Base-by-base conservation (phyloP, 106 monocot genomes). In the Dioscorea alata region DNA sequence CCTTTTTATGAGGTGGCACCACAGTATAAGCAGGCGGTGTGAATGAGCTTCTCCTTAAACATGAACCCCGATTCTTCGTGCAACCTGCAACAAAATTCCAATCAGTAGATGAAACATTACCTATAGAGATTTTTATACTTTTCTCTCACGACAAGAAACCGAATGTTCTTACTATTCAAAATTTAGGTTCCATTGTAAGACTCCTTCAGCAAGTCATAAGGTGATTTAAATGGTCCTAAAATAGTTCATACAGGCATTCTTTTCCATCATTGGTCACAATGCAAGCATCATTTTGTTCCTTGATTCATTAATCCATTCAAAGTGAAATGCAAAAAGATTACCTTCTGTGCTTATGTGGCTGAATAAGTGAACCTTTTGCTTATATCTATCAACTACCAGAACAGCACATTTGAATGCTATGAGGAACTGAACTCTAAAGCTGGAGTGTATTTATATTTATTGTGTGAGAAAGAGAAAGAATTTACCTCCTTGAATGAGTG, bases 401-500 rank as follows among this genome's bases (percentile, higher is more conserved):
- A 54, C 18, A 7, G 9, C 13, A n/a, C 54, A 54, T 18, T 54
- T 12, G 2, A 57, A 33, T n/a, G 4, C 13, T 23, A 70, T 42
- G 23, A 23, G 48, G 48, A 34, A 33, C 1, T 13, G 2, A 6
- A 23, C 1, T 14, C 13, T 13, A 16, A n/a, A 6, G 3, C 15
- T 23, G 1, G 48, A 2, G 20, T 2, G 48, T 2, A 48, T 33
- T 14, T 14, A 35, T 35, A 33, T 34, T 14, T 20, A 8, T 0
- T 33, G 4, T 64, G 14, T 33, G 23, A 64, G 13, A 62, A 12
- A 66, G 4, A n/a, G 17, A 14, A 23, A 17, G 5, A 48, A 65
- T 5, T 62, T 31, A 75, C 97, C 92, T 99, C 97, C 70, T 85
- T 87, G 74, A 99, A 99, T 56, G 92, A 92, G 76, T 83, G 53